Conservation (phyloP, 1,139 yeast species). For the Nakaseomyces delphensis region DNA sequence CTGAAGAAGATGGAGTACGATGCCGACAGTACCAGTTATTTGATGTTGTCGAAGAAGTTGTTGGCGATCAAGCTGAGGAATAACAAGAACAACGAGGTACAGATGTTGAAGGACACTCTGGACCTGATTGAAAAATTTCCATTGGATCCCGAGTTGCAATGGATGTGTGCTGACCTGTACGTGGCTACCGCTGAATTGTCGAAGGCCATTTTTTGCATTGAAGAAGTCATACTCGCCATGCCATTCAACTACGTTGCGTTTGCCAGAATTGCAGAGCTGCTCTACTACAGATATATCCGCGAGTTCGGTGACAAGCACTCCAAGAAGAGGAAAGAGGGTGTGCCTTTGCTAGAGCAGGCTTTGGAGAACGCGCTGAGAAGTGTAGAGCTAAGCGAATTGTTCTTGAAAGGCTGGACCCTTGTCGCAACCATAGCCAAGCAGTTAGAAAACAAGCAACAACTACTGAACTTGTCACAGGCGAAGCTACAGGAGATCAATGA, state of each 20-base stretch:
- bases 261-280: slow-evolving; percentile 25
- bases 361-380: slow-evolving; percentile 56
- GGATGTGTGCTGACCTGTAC: slow-evolving; percentile 63
- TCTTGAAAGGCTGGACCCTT: slow-evolving; percentile 72
- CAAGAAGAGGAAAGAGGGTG: slow-evolving; percentile 7
- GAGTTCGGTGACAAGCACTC: slow-evolving; percentile 11
- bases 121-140: slow-evolving; percentile 39
- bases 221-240: slow-evolving; percentile 57
- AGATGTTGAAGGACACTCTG: slow-evolving; percentile 15
- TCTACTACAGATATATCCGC: slow-evolving; percentile 21
- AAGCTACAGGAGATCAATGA: slow-evolving; percentile 33
- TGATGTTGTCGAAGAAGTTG: slow-evolving; percentile 23
- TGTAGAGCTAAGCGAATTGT: slow-evolving; percentile 65
- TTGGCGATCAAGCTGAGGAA: slow-evolving; percentile 18
- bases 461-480: slow-evolving; percentile 31
- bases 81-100: slow-evolving; percentile 12
- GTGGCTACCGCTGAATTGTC: slow-evolving; percentile 51
- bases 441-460: slow-evolving; percentile 24
- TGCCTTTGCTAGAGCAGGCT: slow-evolving; percentile 31
- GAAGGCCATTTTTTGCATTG: slow-evolving; percentile 55
- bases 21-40: slow-evolving; percentile 26
- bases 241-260: slow-evolving; percentile 71
- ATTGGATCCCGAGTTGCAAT: slow-evolving; percentile 67
- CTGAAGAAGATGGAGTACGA: slow-evolving; percentile 26
- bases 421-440: slow-evolving; percentile 38